Conservation (phyloP, 176 grass and related monocot species). For the Oryza brachyantha region DNA sequence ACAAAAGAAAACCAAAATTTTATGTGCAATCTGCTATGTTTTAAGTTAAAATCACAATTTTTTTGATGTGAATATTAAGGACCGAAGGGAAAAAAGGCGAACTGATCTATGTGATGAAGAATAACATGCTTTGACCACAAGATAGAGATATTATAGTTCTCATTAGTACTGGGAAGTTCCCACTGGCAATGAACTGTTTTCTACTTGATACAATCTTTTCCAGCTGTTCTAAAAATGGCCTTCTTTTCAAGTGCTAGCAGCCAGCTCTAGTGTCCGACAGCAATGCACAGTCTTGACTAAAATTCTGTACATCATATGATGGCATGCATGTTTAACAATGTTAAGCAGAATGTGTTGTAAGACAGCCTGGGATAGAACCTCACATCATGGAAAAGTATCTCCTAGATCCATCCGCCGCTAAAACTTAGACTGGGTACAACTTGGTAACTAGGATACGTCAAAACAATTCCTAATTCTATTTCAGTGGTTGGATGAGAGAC, state of each 20-base stretch:
- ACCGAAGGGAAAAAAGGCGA: neutral
- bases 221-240: neutral
- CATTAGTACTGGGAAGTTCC: neutral
- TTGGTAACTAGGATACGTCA: neutral
- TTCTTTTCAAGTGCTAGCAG: neutral
- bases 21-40: neutral
- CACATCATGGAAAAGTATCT: neutral
- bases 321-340: neutral
- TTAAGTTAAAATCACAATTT: neutral
- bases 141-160: neutral
- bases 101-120: neutral
- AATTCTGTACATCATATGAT: conserved; percentile 26
- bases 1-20: neutral
- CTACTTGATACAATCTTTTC: neutral
- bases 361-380: neutral
- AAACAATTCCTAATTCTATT: neutral
- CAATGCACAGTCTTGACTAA: neutral
- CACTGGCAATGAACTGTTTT: neutral
- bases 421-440: neutral
- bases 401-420: neutral
- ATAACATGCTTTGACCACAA: neutral
- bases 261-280: neutral
- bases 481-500: neutral
- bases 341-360: neutral
- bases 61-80: neutral